These are phyloP conservation scores for Biancaea sappan DNA, from an alignment of 306 rosid genomes.

Conservation along the genomic window DNA sequence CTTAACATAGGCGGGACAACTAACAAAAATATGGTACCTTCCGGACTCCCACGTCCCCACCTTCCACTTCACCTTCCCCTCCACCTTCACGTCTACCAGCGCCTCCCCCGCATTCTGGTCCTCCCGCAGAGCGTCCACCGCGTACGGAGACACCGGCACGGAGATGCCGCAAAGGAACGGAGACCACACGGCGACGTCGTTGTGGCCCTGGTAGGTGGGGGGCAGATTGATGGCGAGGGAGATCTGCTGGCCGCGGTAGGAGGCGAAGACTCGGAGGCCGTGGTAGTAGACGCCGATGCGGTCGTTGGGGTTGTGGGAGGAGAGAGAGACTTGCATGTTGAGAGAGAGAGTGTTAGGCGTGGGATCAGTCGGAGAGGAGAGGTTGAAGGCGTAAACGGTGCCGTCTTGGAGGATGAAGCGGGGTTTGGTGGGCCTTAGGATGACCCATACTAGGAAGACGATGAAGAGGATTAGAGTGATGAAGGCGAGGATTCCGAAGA, in stretches of 20 bases:
- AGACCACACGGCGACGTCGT: conserved; percentile 65
- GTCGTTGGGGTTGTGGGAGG: conserved; percentile 59
- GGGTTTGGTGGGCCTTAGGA: conserved; percentile 68
- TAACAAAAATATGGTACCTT: conserved; percentile 54
- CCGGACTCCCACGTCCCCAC: conserved; percentile 81
- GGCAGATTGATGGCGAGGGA: conserved; percentile 50
- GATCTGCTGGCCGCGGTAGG: conserved; percentile 67
- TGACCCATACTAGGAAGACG: conserved; percentile 54
- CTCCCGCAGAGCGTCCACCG: conserved; percentile 35
- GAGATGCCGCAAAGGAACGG: conserved; percentile 50
- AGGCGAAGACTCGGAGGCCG: conserved; percentile 45
- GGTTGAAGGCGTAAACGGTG: too few relatives aligned
- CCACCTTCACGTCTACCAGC: conserved; percentile 53
- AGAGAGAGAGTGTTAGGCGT: conserved; percentile 41
- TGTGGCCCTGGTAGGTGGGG: conserved; percentile 59
- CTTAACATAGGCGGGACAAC: conserved; percentile 65
- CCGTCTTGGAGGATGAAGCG: conserved; percentile 37
- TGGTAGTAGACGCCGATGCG: conserved; percentile 59
- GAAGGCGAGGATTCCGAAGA: conserved; percentile 22
- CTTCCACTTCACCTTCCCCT: conserved; percentile 71
- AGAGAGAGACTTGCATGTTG: conserved; percentile 56
- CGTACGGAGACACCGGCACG: conserved; percentile 54
- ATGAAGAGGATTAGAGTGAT: conserved; percentile 33
- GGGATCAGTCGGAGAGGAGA: conserved; percentile 38
- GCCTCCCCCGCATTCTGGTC: conserved; percentile 53